Conservation (phyloP, 306 rosid species). For the Citrullus amarus region DNA sequence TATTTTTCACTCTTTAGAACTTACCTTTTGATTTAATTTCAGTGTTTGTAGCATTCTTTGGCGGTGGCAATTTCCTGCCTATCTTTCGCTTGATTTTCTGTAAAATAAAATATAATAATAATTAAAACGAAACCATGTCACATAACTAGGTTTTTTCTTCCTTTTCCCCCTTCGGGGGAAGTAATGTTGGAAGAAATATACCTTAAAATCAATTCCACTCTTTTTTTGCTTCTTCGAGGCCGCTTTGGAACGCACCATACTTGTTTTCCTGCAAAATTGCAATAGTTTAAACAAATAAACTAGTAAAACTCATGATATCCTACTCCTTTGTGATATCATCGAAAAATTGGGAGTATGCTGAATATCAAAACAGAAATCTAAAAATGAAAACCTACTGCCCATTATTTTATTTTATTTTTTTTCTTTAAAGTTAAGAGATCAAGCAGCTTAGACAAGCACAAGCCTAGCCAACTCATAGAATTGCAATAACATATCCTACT, state of each 20-base stretch:
- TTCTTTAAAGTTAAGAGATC: not conserved
- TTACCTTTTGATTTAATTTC: conserved; percentile 80
- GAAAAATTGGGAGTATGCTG: not conserved
- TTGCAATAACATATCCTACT: not conserved
- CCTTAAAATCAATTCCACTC: conserved; percentile 70
- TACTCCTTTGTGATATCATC: not conserved
- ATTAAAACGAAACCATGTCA: not conserved
- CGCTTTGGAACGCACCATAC: conserved; percentile 52
- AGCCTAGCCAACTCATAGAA: not conserved
- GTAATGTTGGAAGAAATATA: conserved; percentile 6
- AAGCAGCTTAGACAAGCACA: not conserved
- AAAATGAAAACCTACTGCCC: not conserved
- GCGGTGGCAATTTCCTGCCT: conserved; percentile 79
- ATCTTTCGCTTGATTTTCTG: conserved; percentile 81
- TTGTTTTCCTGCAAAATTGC: not conserved
- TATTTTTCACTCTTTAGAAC: not conserved
- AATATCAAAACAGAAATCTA: not conserved
- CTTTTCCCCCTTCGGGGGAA: not conserved
- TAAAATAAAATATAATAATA: not conserved
- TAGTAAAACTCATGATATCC: not conserved
- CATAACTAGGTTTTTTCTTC: not conserved
- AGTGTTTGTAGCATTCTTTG: conserved; percentile 68
- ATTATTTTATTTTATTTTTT: too few species aligned
- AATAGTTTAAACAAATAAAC: not conserved
- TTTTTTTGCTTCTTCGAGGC: conserved; percentile 48